Conservation (phyloP, 495 filamentous ascomycete genomes). For the Elasticomyces elasticus region DNA sequence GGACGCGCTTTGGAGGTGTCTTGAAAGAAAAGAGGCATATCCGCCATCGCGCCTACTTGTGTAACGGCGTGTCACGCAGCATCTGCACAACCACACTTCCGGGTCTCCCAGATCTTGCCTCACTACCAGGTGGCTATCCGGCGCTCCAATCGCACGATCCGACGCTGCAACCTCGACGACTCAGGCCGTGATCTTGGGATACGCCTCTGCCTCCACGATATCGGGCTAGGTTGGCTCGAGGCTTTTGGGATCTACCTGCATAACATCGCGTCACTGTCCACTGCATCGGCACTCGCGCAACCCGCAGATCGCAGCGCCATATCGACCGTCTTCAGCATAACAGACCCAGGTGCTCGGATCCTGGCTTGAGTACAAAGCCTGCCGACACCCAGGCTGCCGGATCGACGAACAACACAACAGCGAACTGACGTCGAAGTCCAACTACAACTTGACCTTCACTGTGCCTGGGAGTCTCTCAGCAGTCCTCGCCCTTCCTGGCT, state of each 20-base stretch:
- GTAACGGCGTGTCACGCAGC: constrained; percentile 19
- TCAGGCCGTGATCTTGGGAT: constrained; percentile 11
- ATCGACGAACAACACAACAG: constrained; percentile 4
- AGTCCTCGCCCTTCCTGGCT: constrained; percentile 19
- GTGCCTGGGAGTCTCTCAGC: constrained; percentile 9
- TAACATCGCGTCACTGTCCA: constrained; percentile 6
- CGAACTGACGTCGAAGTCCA: constrained; percentile 13
- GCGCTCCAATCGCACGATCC: constrained; percentile 10
- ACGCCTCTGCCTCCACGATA: constrained; percentile 1
- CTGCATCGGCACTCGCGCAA: constrained; percentile 1
- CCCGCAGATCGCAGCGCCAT: not conserved
- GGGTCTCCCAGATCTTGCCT: constrained; percentile 10
- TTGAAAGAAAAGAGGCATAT: not conserved
- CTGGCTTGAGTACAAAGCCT: constrained; percentile 24
- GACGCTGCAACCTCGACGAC: not conserved
- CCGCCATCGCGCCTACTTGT: constrained; percentile 10
- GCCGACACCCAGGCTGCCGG: constrained; percentile 14
- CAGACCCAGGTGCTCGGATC: constrained; percentile 13
- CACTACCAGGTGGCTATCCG: constrained; percentile 2
- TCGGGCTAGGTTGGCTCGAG: not conserved
- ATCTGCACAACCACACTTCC: constrained; percentile 21
- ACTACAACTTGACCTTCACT: not conserved
- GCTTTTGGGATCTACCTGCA: constrained; percentile 15
- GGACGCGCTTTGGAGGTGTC: not conserved
- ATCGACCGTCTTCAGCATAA: not conserved